Base-by-base conservation (phyloP, 192 early-diverging fungal species). In the Coemansia sp. region DNA sequence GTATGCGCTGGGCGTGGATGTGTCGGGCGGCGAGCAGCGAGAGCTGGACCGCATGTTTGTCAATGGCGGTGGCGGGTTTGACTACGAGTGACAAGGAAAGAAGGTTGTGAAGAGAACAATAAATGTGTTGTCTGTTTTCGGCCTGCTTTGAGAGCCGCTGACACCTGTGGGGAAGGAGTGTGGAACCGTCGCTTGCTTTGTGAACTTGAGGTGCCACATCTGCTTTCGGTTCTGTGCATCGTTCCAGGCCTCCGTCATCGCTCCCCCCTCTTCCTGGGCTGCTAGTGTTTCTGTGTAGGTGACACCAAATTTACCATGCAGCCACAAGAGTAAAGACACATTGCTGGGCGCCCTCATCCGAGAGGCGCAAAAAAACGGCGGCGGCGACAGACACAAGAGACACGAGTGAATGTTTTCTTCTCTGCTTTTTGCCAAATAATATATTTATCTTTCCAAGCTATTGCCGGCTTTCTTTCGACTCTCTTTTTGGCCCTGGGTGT, bases 11-110 rank as follows among this genome's bases (percentile, higher is more conserved):
- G 73, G 73, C 20, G 67, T 67, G 37, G 25, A 32, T 8, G 60
- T 65, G 19, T 64, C 68, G 59, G 62, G 42, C 10, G 47, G 62
- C 3, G 76, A 79, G 76, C 76, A 56, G 47, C 58, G 15, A 43
- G 25, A 53, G 24, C 47, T 83, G 54, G 25, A 42, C 11, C 59
- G 41, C 6, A 39, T 83, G 68, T 83, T 83, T 73, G 61, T 38
- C 12, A 53, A 56, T n/a, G 24, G 65, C 4, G 4, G 15, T 12
- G 6, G 74, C 57, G 46, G 31, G 22, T 77, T 77, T 62, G 74
- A 71, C 54, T 46, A 42, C 2, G 68, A 77, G 6, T 70, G n/a
- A n/a, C n/a, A n/a, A n/a, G n/a, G n/a, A n/a, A n/a, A n/a, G n/a
- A n/a, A n/a, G n/a, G n/a, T n/a, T n/a, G n/a, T n/a, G 41, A 20